phyloP scores from a whole-genome alignment of 2,329 filamentous ascomycete species.

The Aureobasidium leucospermi region DNA sequence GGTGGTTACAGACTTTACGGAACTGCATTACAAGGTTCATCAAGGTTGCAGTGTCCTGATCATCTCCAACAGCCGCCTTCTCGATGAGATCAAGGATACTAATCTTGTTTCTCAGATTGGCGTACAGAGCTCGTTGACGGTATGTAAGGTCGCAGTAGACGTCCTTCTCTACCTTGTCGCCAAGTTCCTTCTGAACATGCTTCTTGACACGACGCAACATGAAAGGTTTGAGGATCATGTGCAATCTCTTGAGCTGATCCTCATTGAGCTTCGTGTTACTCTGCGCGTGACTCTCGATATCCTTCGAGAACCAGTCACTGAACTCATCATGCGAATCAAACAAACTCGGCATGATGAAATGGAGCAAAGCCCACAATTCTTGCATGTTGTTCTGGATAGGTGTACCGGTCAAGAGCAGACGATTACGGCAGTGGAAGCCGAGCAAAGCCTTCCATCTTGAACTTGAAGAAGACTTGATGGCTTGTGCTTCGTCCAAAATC shows the following conservation, averaged over 20 bases:
- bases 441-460: conserved; percentile 95
- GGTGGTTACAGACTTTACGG: conserved; percentile 97
- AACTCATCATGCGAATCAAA: conserved; percentile 94
- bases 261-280: conserved; percentile 99
- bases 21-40: conserved; percentile 99
- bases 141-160: conserved; percentile 97
- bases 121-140: conserved; percentile 87
- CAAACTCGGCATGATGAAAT: conserved; percentile 99
- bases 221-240: conserved; percentile 99
- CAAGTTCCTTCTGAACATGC: conserved; percentile 96
- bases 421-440: conserved; percentile 90
- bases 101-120: conserved; percentile 89
- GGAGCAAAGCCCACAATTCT: conserved; percentile 90
- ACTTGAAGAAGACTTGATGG: conserved; percentile 96
- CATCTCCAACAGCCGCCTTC: conserved; percentile 88
- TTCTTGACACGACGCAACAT: conserved; percentile 99
- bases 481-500: conserved; percentile 97
- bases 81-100: conserved; percentile 98
- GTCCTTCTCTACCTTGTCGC: conserved; percentile 96
- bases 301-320: conserved; percentile 89
- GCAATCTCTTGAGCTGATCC: conserved; percentile 89
- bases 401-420: conserved; percentile 87
- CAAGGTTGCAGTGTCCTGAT: conserved; percentile 87
- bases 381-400: conserved; percentile 99
- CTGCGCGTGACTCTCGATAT: conserved; percentile 96